phyloP scores from a whole-genome alignment of 1,139 yeast genomes.

The Suhomyces wounanorum region DNA sequence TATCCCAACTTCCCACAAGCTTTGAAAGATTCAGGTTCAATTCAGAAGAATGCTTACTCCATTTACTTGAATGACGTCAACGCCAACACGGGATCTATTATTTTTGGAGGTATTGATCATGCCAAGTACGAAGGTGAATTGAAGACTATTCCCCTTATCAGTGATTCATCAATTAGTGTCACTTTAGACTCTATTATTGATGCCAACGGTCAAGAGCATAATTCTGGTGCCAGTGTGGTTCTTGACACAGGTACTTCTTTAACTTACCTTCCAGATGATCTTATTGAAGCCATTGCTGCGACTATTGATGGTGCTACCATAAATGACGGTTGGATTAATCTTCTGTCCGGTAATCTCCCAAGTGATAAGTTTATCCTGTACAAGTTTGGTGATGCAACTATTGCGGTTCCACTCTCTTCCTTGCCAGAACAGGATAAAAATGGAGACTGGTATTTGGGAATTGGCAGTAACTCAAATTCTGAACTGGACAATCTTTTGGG shows the following conservation, averaged over 20 bases:
- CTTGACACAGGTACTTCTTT: constrained; percentile 73
- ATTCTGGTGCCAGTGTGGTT: constrained; percentile 25
- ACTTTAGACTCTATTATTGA: constrained; percentile 11
- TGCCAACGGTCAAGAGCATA: constrained; percentile 4
- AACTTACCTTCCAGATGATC: constrained; percentile 50
- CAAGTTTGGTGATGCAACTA: constrained; percentile 6
- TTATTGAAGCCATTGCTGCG: constrained; percentile 40
- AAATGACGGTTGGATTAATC: not conserved
- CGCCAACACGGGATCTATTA: constrained; percentile 47
- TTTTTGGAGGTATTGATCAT: constrained; percentile 62
- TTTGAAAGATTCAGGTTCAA: constrained; percentile 14
- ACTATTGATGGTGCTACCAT: constrained; percentile 4
- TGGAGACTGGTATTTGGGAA: constrained; percentile 4
- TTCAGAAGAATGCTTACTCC: constrained; percentile 12
- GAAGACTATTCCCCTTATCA: constrained; percentile 11
- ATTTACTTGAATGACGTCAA: constrained; percentile 46
- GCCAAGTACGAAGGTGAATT: constrained; percentile 42
- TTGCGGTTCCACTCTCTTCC: constrained; percentile 10
- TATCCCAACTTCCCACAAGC: constrained; percentile 19
- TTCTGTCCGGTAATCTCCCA: constrained; percentile 5
- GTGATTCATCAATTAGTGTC: constrained; percentile 8
- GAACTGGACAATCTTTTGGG: constrained; percentile 22
- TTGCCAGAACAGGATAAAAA: constrained; percentile 7
- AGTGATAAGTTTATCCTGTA: constrained; percentile 2
- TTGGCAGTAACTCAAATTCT: constrained; percentile 1